A percentile compares a stretch with the other conserved stretches of the same genome.
Evolutionary conservation across 768 basidiomycete species (phyloP).

Genomic region (Suillus subalutaceus): DNA sequence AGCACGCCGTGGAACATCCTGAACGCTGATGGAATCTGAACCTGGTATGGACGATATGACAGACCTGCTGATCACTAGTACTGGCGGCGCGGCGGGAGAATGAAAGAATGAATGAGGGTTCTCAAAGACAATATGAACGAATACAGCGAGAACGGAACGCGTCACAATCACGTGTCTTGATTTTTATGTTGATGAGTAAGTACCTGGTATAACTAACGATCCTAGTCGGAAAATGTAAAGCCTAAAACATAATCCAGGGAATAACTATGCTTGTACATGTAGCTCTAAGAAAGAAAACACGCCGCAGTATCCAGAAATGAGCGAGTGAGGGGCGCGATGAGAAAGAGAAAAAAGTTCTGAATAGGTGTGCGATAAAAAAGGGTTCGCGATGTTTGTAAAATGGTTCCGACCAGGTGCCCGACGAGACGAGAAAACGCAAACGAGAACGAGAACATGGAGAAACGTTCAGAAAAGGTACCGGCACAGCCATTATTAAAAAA

Average conservation of each 20-base stretch:
- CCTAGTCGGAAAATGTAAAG: neutral
- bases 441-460: neutral
- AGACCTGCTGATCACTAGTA: conserved; percentile 29
- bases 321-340: neutral
- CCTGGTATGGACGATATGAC: conserved; percentile 13
- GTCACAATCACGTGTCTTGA: conserved; percentile 8
- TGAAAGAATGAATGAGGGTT: neutral
- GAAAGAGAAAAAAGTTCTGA: neutral
- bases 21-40: neutral
- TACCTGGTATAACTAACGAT: neutral
- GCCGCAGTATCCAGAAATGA: neutral
- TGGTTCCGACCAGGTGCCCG: conserved; percentile 1
- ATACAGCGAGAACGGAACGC: neutral
- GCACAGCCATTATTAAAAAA: conserved; percentile 5
- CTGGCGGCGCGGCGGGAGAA: conserved; percentile 9
- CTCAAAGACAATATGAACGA: neutral
- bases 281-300: neutral
- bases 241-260: neutral
- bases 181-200: neutral
- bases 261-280: conserved; percentile 3
- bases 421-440: neutral
- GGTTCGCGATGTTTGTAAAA: neutral
- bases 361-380: neutral
- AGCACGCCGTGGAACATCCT: conserved; percentile 11
- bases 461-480: neutral